Base-by-base conservation (phyloP, 2,329 filamentous ascomycete genomes). In the Arthrobotrys sinensis region DNA sequence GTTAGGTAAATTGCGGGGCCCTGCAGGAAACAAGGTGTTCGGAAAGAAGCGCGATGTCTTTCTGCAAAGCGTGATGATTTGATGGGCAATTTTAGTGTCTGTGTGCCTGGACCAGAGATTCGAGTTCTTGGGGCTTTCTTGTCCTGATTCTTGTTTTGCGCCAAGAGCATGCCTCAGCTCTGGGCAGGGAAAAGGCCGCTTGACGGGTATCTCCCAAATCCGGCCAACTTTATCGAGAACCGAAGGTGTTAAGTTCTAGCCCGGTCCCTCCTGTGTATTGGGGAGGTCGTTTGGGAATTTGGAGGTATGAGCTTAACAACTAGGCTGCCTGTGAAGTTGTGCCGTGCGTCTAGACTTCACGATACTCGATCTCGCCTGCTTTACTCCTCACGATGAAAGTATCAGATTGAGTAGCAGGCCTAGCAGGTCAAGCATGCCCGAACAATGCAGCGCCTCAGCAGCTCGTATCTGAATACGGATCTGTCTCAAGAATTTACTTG, bases 101-200 rank as follows among this genome's bases (percentile, higher is more conserved):
- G 53, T 68, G 53, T 28, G 48, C 55, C 43, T 62, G 57, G 43
- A 63, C 50, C 72, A 57, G 65, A 70, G 38, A 68, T 72, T 71
- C 65, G 64, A 55, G 71, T 66, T 73, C 67, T 72, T 78, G 67
- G 75, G 75, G 62, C 34, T 48, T 60, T 78, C 75, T 78, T 72
- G 75, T 78, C 67, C 75, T 71, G 75, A 68, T 71, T 78, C 75
- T 78, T 78, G 75, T 78, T 78, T 77, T 68, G 62, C 14, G 75
- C 75, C 75, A 78, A 78, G 75, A 11, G 28, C 34, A 36, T 57
- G 66, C 36, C 53, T 57, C 45, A 60, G 65, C 45, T 65, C 72
- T 70, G 43, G 75, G 67, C 75, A 50, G 28, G 46, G 52, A 57
- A 63, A 11, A 6, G 50, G 4, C 45, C 16, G 28, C 32, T 34